A percentile compares a stretch with the other conserved stretches of the same genome.
phyloP scores from a whole-genome alignment of 192 early-diverging fungal species.

The Linnemannia schmuckeri region DNA sequence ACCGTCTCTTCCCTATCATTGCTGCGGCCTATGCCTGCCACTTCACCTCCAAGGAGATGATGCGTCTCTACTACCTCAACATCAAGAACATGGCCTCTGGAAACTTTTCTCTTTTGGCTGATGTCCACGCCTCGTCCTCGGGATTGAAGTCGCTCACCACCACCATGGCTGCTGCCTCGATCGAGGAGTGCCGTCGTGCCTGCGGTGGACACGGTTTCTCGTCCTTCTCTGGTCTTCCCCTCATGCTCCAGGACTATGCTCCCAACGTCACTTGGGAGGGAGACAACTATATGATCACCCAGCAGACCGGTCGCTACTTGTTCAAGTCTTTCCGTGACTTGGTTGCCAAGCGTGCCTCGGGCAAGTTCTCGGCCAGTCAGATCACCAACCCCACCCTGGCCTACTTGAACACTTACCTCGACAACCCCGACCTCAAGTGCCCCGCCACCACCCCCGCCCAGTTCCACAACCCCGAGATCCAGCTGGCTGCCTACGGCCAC shows the following conservation, averaged over 20 bases:
- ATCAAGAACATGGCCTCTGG: slow-evolving; percentile 67
- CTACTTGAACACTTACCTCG: slow-evolving; percentile 63
- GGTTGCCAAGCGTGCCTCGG: slow-evolving; percentile 60
- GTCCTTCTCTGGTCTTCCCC: slow-evolving; percentile 76
- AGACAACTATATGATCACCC: slow-evolving; percentile 88
- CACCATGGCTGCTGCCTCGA: slow-evolving; percentile 73
- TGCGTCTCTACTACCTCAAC: slow-evolving; percentile 71
- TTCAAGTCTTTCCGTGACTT: slow-evolving; percentile 76
- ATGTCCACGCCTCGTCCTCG: slow-evolving; percentile 80
- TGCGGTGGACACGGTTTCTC: slow-evolving; percentile 88
- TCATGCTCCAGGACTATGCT: slow-evolving; percentile 75
- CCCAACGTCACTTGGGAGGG: slow-evolving; percentile 89
- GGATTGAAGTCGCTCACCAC: slow-evolving; percentile 84
- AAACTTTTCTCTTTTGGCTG: slow-evolving; percentile 76
- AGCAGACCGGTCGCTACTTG: slow-evolving; percentile 87
- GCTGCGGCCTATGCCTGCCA: slow-evolving; percentile 82
- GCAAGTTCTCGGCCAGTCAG: slow-evolving; percentile 60
- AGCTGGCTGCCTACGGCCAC: slow-evolving; percentile 81
- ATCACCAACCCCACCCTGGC: slow-evolving; percentile 55
- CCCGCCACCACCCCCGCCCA: slow-evolving; percentile 64
- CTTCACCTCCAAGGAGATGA: slow-evolving; percentile 76
- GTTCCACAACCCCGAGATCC: slow-evolving; percentile 70
- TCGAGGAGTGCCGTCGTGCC: slow-evolving; percentile 80
- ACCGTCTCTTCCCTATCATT: slow-evolving; percentile 77
- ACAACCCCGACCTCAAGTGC: slow-evolving; percentile 72